These are phyloP conservation scores for Drechmeria coniospora DNA, from an alignment of 2,329 filamentous ascomycete genomes.

Conservation along the genomic window DNA sequence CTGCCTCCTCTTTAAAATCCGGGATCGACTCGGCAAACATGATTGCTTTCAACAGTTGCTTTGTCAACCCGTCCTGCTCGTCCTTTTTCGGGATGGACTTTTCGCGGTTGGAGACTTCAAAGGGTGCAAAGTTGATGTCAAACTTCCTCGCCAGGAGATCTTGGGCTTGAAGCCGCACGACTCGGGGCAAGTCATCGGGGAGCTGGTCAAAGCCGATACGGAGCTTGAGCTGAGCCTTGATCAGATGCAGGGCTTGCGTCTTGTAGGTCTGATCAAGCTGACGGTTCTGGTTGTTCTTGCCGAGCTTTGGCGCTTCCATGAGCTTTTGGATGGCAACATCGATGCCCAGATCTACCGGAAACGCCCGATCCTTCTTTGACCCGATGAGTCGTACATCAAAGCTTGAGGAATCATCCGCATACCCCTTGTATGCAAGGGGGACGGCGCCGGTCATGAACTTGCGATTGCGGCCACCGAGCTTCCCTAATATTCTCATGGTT, in stretches of 20 bases:
- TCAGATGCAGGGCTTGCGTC: constrained; percentile 75
- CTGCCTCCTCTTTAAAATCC: constrained; percentile 63
- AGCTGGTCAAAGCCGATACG: constrained; percentile 76
- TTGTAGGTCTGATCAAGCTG: constrained; percentile 76
- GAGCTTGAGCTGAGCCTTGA: constrained; percentile 80
- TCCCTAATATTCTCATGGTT: constrained; percentile 91
- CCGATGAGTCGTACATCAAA: constrained; percentile 83
- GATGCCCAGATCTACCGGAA: constrained; percentile 73
- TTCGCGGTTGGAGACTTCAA: constrained; percentile 62
- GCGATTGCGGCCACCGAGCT: constrained; percentile 85
- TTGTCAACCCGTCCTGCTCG: constrained; percentile 65
- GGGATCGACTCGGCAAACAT: constrained; percentile 74
- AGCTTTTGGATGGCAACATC: constrained; percentile 81
- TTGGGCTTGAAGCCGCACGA: constrained; percentile 78
- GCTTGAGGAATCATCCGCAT: constrained; percentile 73
- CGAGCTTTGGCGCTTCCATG: constrained; percentile 58
- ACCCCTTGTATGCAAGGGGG: constrained; percentile 68
- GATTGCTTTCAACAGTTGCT: constrained; percentile 76
- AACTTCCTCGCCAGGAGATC: constrained; percentile 63
- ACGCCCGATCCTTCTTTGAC: constrained; percentile 74
- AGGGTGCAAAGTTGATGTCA: constrained; percentile 52
- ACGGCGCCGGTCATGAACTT: constrained; percentile 89
- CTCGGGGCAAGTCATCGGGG: constrained; percentile 73
- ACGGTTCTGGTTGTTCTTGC: constrained; percentile 36
- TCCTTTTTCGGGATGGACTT: constrained; percentile 79